Conservation (phyloP, 23 red algal species). For the Gracilaria domingensis region DNA sequence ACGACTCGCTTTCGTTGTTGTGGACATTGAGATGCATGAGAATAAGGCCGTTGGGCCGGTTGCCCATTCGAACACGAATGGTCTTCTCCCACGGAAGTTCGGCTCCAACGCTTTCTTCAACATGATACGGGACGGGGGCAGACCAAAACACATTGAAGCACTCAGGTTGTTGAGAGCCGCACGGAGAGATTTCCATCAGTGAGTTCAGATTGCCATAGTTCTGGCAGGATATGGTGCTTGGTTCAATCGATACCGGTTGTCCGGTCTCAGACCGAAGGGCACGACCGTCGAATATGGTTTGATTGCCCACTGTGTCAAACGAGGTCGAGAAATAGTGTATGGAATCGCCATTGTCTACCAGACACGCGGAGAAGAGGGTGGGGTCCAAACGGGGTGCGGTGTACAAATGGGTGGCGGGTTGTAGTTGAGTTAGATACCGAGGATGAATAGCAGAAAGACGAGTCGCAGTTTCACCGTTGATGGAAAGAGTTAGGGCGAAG, state of each 20-base stretch:
- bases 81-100: not conserved
- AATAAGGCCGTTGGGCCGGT: not conserved
- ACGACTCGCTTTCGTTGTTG: not conserved
- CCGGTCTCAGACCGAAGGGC: not conserved
- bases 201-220: not conserved
- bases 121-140: not conserved
- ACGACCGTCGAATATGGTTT: slow-evolving; percentile 10
- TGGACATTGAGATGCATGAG: not conserved
- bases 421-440: slow-evolving; percentile 14
- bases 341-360: not conserved
- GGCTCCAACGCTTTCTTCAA: not conserved
- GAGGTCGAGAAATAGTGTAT: slow-evolving; percentile 20
- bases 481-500: slow-evolving; percentile 18
- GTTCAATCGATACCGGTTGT: not conserved
- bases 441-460: not conserved
- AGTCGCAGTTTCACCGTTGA: slow-evolving; percentile 1
- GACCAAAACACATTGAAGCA: slow-evolving; percentile 2
- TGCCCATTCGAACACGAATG: not conserved
- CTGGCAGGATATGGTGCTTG: not conserved
- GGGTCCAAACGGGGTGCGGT: not conserved
- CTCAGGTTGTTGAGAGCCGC: not conserved
- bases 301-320: slow-evolving; percentile 4
- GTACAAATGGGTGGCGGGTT: not conserved
- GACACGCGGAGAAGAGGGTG: slow-evolving; percentile 16
- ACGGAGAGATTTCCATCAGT: not conserved